phyloP scores from a whole-genome alignment of 768 basidiomycete species.

The Termitomyces sp. region DNA sequence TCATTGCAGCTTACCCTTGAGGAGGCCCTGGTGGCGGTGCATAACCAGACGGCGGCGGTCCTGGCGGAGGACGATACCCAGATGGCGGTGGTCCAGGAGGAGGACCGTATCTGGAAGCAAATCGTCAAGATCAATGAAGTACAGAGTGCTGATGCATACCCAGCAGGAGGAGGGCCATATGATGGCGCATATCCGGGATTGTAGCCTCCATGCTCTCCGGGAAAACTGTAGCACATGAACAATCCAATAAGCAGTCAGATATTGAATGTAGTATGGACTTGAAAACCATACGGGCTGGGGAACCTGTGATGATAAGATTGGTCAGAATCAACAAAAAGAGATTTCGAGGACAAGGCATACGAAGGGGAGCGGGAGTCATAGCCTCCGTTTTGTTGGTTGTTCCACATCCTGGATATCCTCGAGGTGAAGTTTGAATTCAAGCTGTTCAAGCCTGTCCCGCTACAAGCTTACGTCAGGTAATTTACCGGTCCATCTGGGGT shows the following conservation, averaged over 20 bases:
- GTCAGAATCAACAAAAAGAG: background rate
- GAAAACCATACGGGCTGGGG: slow-evolving; percentile 14
- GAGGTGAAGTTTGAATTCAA: slow-evolving; percentile 18
- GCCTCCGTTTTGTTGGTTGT: slow-evolving; percentile 10
- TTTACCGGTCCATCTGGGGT: background rate
- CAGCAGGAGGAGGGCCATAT: slow-evolving; percentile 18
- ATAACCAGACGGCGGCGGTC: slow-evolving; percentile 13
- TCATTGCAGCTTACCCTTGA: slow-evolving; percentile 7
- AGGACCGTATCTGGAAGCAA: slow-evolving; percentile 17
- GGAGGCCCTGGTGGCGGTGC: slow-evolving; percentile 15
- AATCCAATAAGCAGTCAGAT: background rate
- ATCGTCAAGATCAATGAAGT: background rate
- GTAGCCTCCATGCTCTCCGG: slow-evolving; percentile 17
- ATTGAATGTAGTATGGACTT: background rate
- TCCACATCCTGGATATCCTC: slow-evolving; percentile 14
- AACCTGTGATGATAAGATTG: slow-evolving; percentile 5
- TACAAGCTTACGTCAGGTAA: background rate
- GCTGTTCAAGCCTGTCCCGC: background rate
- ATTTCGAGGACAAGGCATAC: slow-evolving; percentile 2
- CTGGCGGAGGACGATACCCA: slow-evolving; percentile 20
- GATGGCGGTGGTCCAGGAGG: slow-evolving; percentile 29
- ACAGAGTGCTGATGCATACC: background rate
- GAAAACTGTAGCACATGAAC: background rate
- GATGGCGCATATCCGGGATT: slow-evolving; percentile 37
- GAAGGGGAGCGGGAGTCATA: slow-evolving; percentile 7